Conservation (phyloP, 2,329 filamentous ascomycete species). For the Calonectria henricotiae region DNA sequence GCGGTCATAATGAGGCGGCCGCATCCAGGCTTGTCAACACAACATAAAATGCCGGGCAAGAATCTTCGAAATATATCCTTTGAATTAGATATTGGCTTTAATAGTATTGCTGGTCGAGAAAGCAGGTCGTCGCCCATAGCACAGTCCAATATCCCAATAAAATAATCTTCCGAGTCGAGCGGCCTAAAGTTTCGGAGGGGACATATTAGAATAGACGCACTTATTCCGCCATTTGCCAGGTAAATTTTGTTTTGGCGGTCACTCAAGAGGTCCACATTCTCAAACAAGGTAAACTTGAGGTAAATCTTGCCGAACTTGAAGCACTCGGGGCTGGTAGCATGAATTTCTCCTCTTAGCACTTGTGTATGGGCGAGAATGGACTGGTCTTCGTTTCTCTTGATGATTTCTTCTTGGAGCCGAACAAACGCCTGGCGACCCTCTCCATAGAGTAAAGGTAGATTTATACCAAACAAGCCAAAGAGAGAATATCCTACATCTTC, state of each 20-base stretch:
- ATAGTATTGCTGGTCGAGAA: conserved; percentile 24
- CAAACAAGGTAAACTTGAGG: conserved; percentile 6
- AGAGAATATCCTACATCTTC: conserved; percentile 47
- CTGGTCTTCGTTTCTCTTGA: conserved; percentile 38
- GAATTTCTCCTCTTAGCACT: conserved; percentile 10
- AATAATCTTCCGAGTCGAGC: conserved; percentile 24
- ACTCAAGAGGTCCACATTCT: conserved; percentile 22
- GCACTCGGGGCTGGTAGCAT: conserved; percentile 28
- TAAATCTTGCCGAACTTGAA: conserved; percentile 27
- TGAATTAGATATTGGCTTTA: conserved; percentile 17
- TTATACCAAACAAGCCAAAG: conserved; percentile 44
- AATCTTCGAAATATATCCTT: conserved; percentile 27
- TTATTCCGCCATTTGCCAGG: conserved; percentile 25
- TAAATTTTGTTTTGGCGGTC: conserved; percentile 31
- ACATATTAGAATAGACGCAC: conserved; percentile 20
- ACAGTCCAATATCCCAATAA: conserved; percentile 31
- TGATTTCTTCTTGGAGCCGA: conserved; percentile 46
- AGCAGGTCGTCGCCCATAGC: conserved; percentile 25
- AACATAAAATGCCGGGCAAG: conserved; percentile 27
- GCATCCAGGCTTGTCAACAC: conserved; percentile 21
- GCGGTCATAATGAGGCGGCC: conserved; percentile 16
- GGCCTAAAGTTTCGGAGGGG: conserved; percentile 23
- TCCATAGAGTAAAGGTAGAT: conserved; percentile 47
- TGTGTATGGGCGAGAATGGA: conserved; percentile 39
- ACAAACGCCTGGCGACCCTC: conserved; percentile 43